These are phyloP conservation scores for Neospermospora avenae DNA, from an alignment of 2,329 filamentous ascomycete species.

Conservation along the genomic window DNA sequence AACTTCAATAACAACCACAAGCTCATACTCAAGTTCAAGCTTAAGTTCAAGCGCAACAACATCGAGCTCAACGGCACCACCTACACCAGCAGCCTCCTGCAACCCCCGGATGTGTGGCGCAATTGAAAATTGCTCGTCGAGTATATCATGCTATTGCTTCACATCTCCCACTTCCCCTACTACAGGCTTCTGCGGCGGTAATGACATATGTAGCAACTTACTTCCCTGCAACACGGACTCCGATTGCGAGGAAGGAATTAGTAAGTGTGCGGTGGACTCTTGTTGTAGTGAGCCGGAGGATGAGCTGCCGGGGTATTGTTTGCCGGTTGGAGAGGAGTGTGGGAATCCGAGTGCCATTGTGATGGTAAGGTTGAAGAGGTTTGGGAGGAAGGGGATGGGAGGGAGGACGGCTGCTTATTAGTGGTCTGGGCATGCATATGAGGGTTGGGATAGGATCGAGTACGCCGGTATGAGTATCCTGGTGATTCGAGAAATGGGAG, in stretches of 20 bases:
- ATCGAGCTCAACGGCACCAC: not conserved
- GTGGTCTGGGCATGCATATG: too few species aligned
- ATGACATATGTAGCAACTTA: constrained; percentile 20
- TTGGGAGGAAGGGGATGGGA: not conserved
- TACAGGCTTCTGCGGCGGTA: constrained; percentile 25
- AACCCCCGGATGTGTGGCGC: constrained; percentile 13
- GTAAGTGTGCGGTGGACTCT: constrained; percentile 24
- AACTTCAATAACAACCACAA: not conserved
- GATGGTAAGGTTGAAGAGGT: constrained; percentile 3
- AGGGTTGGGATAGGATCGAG: too few species aligned
- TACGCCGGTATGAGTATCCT: too few species aligned
- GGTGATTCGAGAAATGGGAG: too few species aligned
- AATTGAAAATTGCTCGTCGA: constrained; percentile 15
- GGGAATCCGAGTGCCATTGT: constrained; percentile 19
- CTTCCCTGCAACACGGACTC: constrained; percentile 19
- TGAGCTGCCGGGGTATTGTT: constrained; percentile 20
- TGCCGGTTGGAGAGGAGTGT: constrained; percentile 14
- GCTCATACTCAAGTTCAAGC: not conserved
- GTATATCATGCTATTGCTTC: constrained; percentile 26
- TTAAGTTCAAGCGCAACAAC: not conserved
- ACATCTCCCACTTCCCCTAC: constrained; percentile 2
- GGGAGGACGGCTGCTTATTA: constrained; percentile 15
- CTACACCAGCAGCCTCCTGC: not conserved
- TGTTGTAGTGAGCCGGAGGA: constrained; percentile 20
- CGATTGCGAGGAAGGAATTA: constrained; percentile 17